Evolutionary conservation across 306 rosid species (phyloP), one percentile per base, ranked within the genome.

Genomic region (Vachellia collinsii): DNA sequence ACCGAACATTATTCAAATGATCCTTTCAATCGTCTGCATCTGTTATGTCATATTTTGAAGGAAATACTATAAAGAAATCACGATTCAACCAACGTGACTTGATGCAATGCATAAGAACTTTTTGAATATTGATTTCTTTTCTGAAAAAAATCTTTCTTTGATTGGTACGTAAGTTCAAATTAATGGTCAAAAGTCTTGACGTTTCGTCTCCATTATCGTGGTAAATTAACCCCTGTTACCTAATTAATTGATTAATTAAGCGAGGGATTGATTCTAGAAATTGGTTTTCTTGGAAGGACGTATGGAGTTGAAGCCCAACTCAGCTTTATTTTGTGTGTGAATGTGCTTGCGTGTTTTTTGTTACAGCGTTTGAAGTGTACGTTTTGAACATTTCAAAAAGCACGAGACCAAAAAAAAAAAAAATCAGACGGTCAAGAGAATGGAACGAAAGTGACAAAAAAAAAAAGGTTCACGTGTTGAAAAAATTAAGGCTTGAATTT

Each of bases 11-110:
- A 29, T 25, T 61, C 39, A 25, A 25, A 25, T 12, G 19, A 25
- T 29, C n/a, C 41, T 8, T 13, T 29, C 13, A 62, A 12, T 25
- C 41, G 8, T 66, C 47, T 41, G 16, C 48, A 1, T 7, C 10
- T 72, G 64, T 8, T 53, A 54, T 19, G 46, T 74, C 77, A 53
- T 54, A 10, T 38, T 39, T 74, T 37, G 38, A 74, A 38, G 14
- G 50, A 62, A 62, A 62, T 11, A 29, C 14, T 20, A 38, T 36
- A 36, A 72, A 19, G 77, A 36, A 72, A 50, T 17, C 77, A n/a
- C 47, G 8, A 3, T 73, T 73, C 66, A 34, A 16, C 22, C 11
- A 10, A 42, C 14, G 20, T 43, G 29, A 42, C 74, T 19, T 8
- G 14, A 36, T n/a, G 8, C 16, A 17, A 19, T 10, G 20, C 34